A percentile compares a stretch with the other conserved stretches of the same genome.
Evolutionary conservation across 768 basidiomycete genomes (phyloP).

Genomic region (Amanita phalloides): DNA sequence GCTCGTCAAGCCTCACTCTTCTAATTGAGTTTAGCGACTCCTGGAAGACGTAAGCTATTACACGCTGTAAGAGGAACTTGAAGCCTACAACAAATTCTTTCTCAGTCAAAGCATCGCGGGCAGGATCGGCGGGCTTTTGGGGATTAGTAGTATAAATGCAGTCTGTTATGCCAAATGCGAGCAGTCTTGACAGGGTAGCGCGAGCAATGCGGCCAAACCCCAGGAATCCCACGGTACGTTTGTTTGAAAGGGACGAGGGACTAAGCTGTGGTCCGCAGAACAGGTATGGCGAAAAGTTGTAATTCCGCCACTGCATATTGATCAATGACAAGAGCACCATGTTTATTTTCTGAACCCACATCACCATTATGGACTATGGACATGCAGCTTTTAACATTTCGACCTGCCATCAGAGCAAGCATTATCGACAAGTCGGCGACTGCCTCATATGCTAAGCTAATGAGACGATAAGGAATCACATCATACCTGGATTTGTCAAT

Average conservation of each 20-base stretch:
- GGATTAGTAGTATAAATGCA: conserved; percentile 62
- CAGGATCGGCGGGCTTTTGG: conserved; percentile 33
- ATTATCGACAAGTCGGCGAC: conserved; percentile 88
- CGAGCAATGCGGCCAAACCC: conserved; percentile 95
- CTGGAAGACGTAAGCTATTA: not conserved
- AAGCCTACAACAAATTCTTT: conserved; percentile 16
- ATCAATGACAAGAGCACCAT: not conserved
- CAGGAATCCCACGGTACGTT: conserved; percentile 76
- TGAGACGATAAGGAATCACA: not conserved
- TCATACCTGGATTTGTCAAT: conserved; percentile 76
- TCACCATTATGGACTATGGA: conserved; percentile 58
- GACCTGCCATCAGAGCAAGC: conserved; percentile 87
- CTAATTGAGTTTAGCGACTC: conserved; percentile 26
- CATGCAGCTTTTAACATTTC: conserved; percentile 62
- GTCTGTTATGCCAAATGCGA: conserved; percentile 72
- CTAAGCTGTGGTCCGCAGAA: conserved; percentile 81
- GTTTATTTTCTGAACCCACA: conserved; percentile 26
- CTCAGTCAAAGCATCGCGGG: conserved; percentile 24
- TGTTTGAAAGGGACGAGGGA: conserved; percentile 33
- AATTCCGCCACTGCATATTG: conserved; percentile 61
- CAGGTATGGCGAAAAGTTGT: conserved; percentile 72
- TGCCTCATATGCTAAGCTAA: conserved; percentile 15
- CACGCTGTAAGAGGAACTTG: not conserved
- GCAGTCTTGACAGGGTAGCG: conserved; percentile 65
- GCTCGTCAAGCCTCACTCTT: conserved; percentile 49